A percentile compares a stretch with the other conserved stretches of the same genome.
phyloP scores from a whole-genome alignment of 768 basidiomycete genomes.

The Lactarius psammicola region DNA sequence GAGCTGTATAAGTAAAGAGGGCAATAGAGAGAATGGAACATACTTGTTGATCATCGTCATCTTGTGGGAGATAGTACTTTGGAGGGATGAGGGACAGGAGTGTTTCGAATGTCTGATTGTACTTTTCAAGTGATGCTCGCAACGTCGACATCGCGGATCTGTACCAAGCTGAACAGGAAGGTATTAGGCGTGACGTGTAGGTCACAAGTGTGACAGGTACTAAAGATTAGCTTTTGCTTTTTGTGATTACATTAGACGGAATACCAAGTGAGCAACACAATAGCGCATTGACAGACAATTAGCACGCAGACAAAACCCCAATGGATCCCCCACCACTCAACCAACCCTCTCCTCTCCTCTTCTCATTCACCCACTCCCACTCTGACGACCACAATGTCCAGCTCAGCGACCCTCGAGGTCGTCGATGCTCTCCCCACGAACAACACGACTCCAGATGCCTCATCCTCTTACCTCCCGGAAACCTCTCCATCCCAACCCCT shows the following conservation, averaged over 20 bases:
- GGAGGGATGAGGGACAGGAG: slow-evolving; percentile 85
- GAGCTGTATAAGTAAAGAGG: background rate
- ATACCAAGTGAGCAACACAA: slow-evolving; percentile 16
- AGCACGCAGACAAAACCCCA: slow-evolving; percentile 32
- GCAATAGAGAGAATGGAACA: slow-evolving; percentile 20
- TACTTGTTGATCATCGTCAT: slow-evolving; percentile 68
- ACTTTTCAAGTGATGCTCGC: slow-evolving; percentile 66
- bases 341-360: slow-evolving; percentile 16
- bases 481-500: slow-evolving; percentile 28
- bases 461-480: slow-evolving; percentile 27
- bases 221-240: slow-evolving; percentile 3
- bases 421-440: slow-evolving; percentile 27
- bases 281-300: slow-evolving; percentile 23
- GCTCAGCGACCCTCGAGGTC: slow-evolving; percentile 32
- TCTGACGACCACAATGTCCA: slow-evolving; percentile 30
- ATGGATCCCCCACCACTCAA: slow-evolving; percentile 26
- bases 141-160: slow-evolving; percentile 34
- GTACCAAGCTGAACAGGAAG: background rate
- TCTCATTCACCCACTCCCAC: slow-evolving; percentile 27
- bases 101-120: slow-evolving; percentile 84
- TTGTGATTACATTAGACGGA: slow-evolving; percentile 28
- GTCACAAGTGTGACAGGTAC: background rate
- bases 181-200: too few relatives aligned
- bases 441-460: slow-evolving; percentile 31
- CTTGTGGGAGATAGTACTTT: slow-evolving; percentile 78